Conservation (phyloP, 805 yeast species). For the Metschnikowia koreensis region DNA sequence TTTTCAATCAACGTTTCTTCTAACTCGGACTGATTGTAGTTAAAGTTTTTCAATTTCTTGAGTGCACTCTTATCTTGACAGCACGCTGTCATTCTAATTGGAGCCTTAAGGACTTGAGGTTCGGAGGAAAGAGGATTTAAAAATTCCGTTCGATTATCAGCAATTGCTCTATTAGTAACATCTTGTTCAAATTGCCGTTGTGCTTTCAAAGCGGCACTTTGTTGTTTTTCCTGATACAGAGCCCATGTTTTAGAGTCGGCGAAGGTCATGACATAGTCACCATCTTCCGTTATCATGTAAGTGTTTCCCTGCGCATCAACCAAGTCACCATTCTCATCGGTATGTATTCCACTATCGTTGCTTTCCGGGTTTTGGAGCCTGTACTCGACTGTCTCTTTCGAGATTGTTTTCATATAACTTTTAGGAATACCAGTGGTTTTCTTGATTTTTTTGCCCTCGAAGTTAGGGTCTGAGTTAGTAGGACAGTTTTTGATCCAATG, state of each 20-base stretch:
- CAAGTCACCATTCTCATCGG: conserved; percentile 44
- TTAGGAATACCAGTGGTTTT: conserved; percentile 97
- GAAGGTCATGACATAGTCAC: conserved; percentile 92
- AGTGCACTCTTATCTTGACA: conserved; percentile 59
- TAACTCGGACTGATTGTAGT: conserved; percentile 37
- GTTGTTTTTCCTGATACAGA: conserved; percentile 70
- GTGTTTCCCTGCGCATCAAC: conserved; percentile 50
- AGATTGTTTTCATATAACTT: conserved; percentile 82
- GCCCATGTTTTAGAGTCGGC: conserved; percentile 94
- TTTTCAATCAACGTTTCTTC: conserved; percentile 61
- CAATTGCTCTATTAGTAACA: conserved; percentile 28
- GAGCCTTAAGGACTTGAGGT: conserved; percentile 56
- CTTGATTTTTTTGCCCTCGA: conserved; percentile 87
- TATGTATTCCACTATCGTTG: conserved; percentile 28
- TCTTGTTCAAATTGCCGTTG: conserved; percentile 51
- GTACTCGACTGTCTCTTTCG: conserved; percentile 63
- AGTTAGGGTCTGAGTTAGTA: conserved; percentile 84
- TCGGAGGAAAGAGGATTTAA: conserved; percentile 58
- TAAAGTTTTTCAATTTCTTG: conserved; percentile 46
- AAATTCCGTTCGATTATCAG: conserved; percentile 41
- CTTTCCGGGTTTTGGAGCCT: conserved; percentile 40
- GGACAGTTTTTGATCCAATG: conserved; percentile 98
- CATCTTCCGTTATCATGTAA: conserved; percentile 88
- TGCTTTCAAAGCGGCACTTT: conserved; percentile 45
- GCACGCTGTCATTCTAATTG: conserved; percentile 78